Evolutionary conservation across 2,329 filamentous ascomycete genomes (phyloP).

Genomic region (Neonectria faginata): DNA sequence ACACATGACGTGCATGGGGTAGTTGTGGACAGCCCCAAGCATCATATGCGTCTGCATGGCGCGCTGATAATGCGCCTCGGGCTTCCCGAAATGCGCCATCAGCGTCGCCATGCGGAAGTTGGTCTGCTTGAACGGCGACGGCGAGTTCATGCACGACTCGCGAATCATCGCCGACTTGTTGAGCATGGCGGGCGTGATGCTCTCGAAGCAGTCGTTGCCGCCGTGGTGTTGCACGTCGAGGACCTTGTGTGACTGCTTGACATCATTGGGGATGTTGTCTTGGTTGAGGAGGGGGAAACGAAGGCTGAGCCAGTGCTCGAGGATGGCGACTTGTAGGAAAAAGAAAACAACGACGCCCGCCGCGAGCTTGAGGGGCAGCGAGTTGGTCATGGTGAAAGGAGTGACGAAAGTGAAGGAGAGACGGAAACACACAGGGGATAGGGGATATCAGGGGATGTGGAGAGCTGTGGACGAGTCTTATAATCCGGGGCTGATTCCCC

Average conservation of each 20-base stretch:
- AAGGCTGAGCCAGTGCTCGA: constrained; percentile 1
- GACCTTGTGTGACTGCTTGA: background rate
- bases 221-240: background rate
- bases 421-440: background rate
- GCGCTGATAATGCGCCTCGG: constrained; percentile 4
- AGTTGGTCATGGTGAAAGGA: constrained; percentile 2
- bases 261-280: background rate
- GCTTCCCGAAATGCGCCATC: constrained; percentile 10
- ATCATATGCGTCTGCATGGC: background rate
- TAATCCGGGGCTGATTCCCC: background rate
- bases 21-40: background rate
- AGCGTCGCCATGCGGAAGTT: constrained; percentile 8
- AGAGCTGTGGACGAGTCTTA: background rate
- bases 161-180: background rate
- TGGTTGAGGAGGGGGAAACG: background rate
- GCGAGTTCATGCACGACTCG: background rate
- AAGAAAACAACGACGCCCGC: constrained; percentile 4
- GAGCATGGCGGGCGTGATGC: background rate
- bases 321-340: background rate
- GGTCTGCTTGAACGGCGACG: background rate
- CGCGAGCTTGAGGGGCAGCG: background rate
- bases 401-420: background rate
- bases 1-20: constrained; percentile 4
- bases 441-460: no score
- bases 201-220: background rate